Base-by-base conservation (phyloP, 257 asterid species). In the Ligustrum vulgare region DNA sequence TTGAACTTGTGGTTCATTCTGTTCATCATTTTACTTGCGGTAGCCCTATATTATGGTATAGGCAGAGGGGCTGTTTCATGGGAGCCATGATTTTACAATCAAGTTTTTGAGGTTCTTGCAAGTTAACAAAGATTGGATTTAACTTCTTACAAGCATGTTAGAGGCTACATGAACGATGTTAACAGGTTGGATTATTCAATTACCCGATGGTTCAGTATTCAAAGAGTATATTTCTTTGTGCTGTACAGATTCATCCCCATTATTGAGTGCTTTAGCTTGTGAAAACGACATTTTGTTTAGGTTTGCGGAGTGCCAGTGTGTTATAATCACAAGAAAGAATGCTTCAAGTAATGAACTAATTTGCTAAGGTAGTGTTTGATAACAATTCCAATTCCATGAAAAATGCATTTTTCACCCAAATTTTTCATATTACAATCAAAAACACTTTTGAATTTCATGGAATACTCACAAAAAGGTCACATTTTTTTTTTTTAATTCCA, bases 1-100 rank as follows among this genome's bases (percentile, higher is more conserved):
- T 54, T 77, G 75, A 87, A 58, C 78, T 66, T 86, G 86, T 88
- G 96, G 96, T 83, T 87, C 60, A 68, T 90, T 37, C 67, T 91
- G 62, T 66, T 93, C 15, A 64, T 91, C 77, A 75, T 89, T 69
- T 39, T 91, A 67, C 64, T 90, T 16, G 97, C 97, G 6, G 58
- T 88, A 23, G 92, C 89, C 67, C 81, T 84, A 33, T 93, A 81
- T 77, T 81, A 85, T 68, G 86, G 85, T 15, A 76, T 68, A 75
- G 71, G 22, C 83, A 69, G 82, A 25, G 84, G 82, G 43, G 65
- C 76, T n/a, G 23, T 88, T 41, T 85, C 83, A 6, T 75, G 72
- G 82, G 69, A 73, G 51, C 69, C 51, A 56, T 65, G 78, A 82
- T 75, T 75, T 69, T 45, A 23, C 73, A 8, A 23, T 33, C 47